Evolutionary conservation across 768 basidiomycete genomes (phyloP), one percentile per base, ranked within the genome.

Genomic region (Suillus alpinus): DNA sequence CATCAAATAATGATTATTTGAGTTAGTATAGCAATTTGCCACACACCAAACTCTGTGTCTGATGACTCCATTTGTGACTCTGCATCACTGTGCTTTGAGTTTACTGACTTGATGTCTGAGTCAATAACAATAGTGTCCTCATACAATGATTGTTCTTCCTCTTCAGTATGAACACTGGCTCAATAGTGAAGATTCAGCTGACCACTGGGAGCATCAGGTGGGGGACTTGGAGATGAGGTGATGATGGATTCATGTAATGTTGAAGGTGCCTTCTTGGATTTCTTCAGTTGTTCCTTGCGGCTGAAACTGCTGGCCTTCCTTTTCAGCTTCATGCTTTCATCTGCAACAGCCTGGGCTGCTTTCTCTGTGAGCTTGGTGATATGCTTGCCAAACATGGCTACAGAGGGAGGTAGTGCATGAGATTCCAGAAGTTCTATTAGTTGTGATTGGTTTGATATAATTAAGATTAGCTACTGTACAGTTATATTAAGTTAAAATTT

Each of bases 261-360:
- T 4, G 26, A 29, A 26, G 46, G 46, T 47, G 7, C 14, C 2
- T 47, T 47, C 14, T 47, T 47, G 0, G 26, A 26, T 26, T 57
- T 57, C 39, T 39, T 57, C 3, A 23, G 6, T 40, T 14, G 39
- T 29, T 8, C 23, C 56, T 57, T 57, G 6, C 13, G 7, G 20
- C 56, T 56, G 12, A 31, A 26, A 46, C 46, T 46, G 56, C 56
- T 57, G 10, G 14, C 56, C 56, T 43, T 57, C 56, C 20, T 8
- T 57, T 56, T 39, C 14, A 57, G 56, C 23, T 43, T 20, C 0
- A 0, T 6, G 32, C 34, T 26, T 20, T 31, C 32, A 10, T 55
- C 32, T 4, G 52, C 9, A 2, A 55, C 8, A 2, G 56, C 56
- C 23, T 57, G 39, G 9, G 56, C 56, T 26, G 23, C 56, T 31